Conservation (phyloP, 345 rosid genomes). For the Populus nigra region DNA sequence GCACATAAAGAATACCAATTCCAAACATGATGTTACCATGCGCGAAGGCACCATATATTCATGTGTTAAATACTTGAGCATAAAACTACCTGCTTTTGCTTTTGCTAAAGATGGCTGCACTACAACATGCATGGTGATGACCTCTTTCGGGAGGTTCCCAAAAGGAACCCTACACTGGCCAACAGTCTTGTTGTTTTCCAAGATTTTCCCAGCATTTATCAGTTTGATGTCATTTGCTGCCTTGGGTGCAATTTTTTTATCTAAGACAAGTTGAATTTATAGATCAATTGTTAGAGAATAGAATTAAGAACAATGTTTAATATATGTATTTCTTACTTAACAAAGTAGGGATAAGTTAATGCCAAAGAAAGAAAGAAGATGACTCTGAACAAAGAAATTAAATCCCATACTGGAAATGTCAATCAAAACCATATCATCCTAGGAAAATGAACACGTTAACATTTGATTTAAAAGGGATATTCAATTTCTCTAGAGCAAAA, state of each 20-base stretch:
- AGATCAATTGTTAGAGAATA: slow-evolving; percentile 4
- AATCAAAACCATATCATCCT: background rate
- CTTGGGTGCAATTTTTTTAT: slow-evolving; percentile 75
- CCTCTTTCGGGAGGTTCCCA: slow-evolving; percentile 66
- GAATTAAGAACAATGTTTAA: background rate
- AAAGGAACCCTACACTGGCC: slow-evolving; percentile 80
- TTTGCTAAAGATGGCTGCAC: slow-evolving; percentile 75
- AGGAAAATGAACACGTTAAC: background rate
- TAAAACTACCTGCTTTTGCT: slow-evolving; percentile 62
- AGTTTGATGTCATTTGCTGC: slow-evolving; percentile 77
- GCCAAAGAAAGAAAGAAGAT: background rate
- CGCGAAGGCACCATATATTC: background rate
- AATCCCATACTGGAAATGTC: background rate
- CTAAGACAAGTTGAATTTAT: slow-evolving; percentile 35
- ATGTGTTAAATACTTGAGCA: background rate
- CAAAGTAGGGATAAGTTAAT: background rate
- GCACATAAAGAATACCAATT: background rate
- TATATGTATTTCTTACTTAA: background rate
- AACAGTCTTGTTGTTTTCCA: slow-evolving; percentile 82
- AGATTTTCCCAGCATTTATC: slow-evolving; percentile 83
- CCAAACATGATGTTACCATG: background rate
- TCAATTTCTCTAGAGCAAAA: background rate
- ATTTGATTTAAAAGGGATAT: background rate
- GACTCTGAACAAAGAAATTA: background rate
- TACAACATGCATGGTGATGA: slow-evolving; percentile 93